Base-by-base conservation (phyloP, 2,329 filamentous ascomycete species). In the Penicillium aurantiogriseum region DNA sequence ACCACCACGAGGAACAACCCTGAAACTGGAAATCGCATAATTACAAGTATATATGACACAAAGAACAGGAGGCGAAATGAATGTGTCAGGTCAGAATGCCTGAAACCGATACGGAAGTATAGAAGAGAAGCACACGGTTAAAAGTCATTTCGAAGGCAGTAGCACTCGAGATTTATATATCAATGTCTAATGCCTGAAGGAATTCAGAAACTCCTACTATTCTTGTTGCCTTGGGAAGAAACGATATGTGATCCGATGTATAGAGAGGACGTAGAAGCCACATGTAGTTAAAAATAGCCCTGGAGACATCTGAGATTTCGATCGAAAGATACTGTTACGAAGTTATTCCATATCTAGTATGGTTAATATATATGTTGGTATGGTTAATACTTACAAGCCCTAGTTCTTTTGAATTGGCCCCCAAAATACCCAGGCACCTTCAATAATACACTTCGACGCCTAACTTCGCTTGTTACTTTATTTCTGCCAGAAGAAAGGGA, bases 241-340 rank as follows among this genome's bases (percentile, higher is more conserved):
- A 27, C 1, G 23, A 31, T 19, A 45, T 19, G 1, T 15, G 25
- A 44, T 33, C 25, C 31, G 27, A 40, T 7, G 48, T 25, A 19
- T 42, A 35, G 19, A n/a, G 36, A 42, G 6, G n/a, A 10, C 6
- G 1, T 11, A 38, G 29, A 29, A 27, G 17, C n/a, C 31, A 33
- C 31, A 33, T 33, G 31, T 9, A 21, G 39, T 52, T 52, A 52
- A 52, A 52, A 52, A 52, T 52, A 52, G 50, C 40, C n/a, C 11
- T 31, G n/a, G 43, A 19, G 25, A 17, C 3, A 19, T 15, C 33
- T 35, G 11, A n/a, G 8, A 25, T 10, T 17, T 35, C 13, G 13
- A 35, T 17, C 13, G 3, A 35, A 3, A 3, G 21, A 2, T 13
- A 33, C 31, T 13, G 11, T 33, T 21, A 23, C 9, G 9, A n/a